These are phyloP conservation scores for Entomophthora muscae DNA, from an alignment of 371 early-diverging fungal species.

Conservation along the genomic window DNA sequence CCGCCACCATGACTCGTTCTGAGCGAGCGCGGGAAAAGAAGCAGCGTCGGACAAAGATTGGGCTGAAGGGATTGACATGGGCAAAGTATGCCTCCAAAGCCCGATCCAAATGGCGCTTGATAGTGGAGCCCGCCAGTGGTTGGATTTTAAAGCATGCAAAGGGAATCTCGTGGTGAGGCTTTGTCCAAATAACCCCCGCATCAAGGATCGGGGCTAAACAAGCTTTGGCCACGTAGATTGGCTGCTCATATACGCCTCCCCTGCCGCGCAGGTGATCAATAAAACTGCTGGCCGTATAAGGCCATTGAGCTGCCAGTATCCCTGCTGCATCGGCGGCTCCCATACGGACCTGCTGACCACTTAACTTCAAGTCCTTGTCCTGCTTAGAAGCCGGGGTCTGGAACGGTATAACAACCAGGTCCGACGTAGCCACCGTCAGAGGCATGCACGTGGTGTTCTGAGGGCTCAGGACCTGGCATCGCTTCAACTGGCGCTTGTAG, in stretches of 20 bases:
- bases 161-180: background rate
- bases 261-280: background rate
- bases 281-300: background rate
- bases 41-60: background rate
- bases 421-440: background rate
- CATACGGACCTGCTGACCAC: background rate
- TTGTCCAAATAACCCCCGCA: background rate
- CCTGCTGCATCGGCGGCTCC: background rate
- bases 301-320: background rate
- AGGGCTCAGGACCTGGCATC: background rate
- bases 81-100: conserved; percentile 5
- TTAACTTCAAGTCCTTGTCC: background rate
- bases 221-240: background rate
- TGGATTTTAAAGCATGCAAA: background rate
- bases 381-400: background rate
- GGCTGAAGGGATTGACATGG: conserved; percentile 1
- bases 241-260: background rate
- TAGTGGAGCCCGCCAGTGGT: background rate
- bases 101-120: background rate
- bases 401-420: background rate
- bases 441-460: background rate
- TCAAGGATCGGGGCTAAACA: background rate
- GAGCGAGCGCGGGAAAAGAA: background rate
- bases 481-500: conserved; percentile 4
- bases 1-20: background rate